Conservation (phyloP, 2,329 filamentous ascomycete genomes). For the Monosporascus cannonballus region DNA sequence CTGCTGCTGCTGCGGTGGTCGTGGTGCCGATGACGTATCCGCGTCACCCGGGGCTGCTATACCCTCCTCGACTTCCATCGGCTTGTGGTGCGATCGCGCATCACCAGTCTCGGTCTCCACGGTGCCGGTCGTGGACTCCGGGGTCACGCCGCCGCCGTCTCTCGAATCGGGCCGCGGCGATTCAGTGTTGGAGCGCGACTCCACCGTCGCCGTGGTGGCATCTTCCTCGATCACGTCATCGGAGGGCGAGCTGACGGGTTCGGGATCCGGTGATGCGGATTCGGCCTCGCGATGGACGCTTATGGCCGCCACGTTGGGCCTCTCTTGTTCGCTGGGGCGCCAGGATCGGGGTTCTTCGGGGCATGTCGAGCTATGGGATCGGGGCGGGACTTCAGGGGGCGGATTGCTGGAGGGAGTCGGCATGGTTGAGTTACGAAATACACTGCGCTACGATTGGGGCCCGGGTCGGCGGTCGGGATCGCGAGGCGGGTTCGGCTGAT, state of each 20-base stretch:
- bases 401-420: conserved; percentile 25
- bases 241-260: conserved; percentile 12
- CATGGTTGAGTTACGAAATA: conserved; percentile 14
- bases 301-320: no score
- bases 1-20: conserved; percentile 1
- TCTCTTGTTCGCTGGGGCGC: conserved; percentile 16
- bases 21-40: conserved; percentile 4
- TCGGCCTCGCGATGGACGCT: conserved; percentile 12
- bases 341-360: conserved; percentile 22
- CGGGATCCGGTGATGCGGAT: conserved; percentile 14
- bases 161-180: conserved; percentile 20
- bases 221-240: conserved; percentile 8
- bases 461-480: no score
- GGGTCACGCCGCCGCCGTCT: conserved; percentile 14
- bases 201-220: conserved; percentile 3
- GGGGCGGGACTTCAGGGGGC: conserved; percentile 19
- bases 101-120: neutral
- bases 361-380: conserved; percentile 25
- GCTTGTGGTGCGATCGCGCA: conserved; percentile 11
- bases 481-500: no score
- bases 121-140: conserved; percentile 1
- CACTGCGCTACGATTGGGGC: no score
- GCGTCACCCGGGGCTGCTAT: conserved; percentile 6
- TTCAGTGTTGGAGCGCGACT: conserved; percentile 20
- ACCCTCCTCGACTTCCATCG: conserved; percentile 15